Evolutionary conservation across 345 rosid species (phyloP).

Genomic region (Populus pruinosa): DNA sequence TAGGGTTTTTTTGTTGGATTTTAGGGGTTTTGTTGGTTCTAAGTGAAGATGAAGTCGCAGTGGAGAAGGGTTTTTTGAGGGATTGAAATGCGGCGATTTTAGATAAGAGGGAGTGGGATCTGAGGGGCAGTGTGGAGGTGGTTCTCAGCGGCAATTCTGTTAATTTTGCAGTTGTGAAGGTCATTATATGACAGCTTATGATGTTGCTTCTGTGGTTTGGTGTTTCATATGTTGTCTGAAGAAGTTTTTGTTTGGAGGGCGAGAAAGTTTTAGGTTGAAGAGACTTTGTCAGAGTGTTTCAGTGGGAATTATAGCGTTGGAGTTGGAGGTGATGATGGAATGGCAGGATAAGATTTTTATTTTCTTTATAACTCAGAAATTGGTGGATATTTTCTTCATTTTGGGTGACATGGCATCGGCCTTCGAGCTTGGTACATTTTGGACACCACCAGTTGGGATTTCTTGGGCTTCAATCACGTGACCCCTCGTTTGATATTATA

Average conservation of each 20-base stretch:
- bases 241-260: constrained; percentile 9
- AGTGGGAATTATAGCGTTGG: neutral
- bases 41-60: constrained; percentile 19
- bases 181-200: constrained; percentile 32
- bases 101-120: constrained; percentile 41
- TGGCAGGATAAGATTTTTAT: constrained; percentile 38
- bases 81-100: constrained; percentile 27
- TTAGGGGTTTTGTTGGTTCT: constrained; percentile 35
- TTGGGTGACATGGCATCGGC: neutral
- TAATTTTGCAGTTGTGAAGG: constrained; percentile 46
- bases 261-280: constrained; percentile 21
- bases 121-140: constrained; percentile 51
- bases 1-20: constrained; percentile 32
- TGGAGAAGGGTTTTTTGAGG: constrained; percentile 33
- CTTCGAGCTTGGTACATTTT: neutral
- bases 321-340: neutral
- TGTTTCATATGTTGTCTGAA: constrained; percentile 13
- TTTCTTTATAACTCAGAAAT: neutral
- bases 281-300: neutral
- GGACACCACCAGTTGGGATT: neutral
- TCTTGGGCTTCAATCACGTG: too few relatives aligned
- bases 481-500: too few relatives aligned
- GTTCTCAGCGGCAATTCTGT: constrained; percentile 68
- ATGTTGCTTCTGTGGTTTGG: neutral
- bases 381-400: neutral